phyloP scores from a whole-genome alignment of 306 rosid species.

The Adenanthera pavonina region DNA sequence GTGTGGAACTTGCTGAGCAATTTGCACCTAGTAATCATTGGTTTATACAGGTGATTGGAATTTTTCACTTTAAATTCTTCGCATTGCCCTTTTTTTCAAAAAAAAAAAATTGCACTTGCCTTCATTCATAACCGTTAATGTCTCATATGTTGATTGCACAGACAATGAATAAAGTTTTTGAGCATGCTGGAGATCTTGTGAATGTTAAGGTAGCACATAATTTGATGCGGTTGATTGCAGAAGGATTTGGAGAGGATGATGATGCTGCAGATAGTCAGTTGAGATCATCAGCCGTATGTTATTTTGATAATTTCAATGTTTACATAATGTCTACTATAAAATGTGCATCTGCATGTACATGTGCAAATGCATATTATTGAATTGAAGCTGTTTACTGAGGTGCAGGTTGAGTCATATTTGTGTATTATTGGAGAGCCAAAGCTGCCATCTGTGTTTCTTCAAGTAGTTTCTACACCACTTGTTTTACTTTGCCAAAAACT shows the following conservation, averaged over 20 bases:
- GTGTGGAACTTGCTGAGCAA: slow-evolving; percentile 97
- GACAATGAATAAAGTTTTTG: slow-evolving; percentile 99
- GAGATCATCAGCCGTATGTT: slow-evolving; percentile 96
- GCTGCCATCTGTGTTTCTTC: slow-evolving; percentile 93
- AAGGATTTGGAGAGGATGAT: slow-evolving; percentile 96
- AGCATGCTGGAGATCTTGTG: slow-evolving; percentile 99
- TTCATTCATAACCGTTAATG: slow-evolving; percentile 19
- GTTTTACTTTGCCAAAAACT: slow-evolving; percentile 26
- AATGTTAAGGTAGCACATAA: slow-evolving; percentile 97
- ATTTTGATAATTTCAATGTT: slow-evolving; percentile 40
- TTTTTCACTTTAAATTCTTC: slow-evolving; percentile 28
- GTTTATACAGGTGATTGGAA: slow-evolving; percentile 87
- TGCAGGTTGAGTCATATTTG: slow-evolving; percentile 91
- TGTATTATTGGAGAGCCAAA: slow-evolving; percentile 85
- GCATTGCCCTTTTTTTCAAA: slow-evolving; percentile 17
- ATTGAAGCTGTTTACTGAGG: slow-evolving; percentile 27
- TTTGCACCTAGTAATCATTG: slow-evolving; percentile 97
- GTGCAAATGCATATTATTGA: slow-evolving; percentile 29
- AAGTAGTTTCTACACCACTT: slow-evolving; percentile 52
- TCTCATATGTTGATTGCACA: slow-evolving; percentile 44
- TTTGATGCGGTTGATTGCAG: slow-evolving; percentile 95
- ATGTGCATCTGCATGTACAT: slow-evolving; percentile 24
- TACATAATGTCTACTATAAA: not conserved
- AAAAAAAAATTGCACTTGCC: not conserved
- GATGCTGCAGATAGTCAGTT: slow-evolving; percentile 81